Percentiles rank a stretch among this genome's conserved stretches.
Evolutionary conservation across 1,284 basidiomycete genomes (phyloP).

Genomic region (Trichosporon sp.): DNA sequence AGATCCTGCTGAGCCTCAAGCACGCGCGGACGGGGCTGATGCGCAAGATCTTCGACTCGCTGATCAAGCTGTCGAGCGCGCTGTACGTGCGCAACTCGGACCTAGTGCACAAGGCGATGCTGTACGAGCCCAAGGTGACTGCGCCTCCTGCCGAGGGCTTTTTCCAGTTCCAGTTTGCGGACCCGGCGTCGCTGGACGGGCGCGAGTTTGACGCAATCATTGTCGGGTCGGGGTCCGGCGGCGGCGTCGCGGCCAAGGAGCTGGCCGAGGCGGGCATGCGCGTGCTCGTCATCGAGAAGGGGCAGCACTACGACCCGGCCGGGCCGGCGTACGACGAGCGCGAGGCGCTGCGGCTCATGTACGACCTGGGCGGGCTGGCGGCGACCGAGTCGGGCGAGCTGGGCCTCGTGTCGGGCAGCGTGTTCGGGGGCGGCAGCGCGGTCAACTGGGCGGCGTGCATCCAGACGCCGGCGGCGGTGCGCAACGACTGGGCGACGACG

Average conservation of each 20-base stretch:
- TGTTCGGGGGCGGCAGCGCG: constrained; percentile 52
- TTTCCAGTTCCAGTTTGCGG: constrained; percentile 7
- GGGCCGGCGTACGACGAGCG: constrained; percentile 42
- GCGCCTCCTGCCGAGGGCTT: background rate
- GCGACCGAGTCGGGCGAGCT: constrained; percentile 47
- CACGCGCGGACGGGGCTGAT: constrained; percentile 2
- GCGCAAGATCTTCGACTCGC: constrained; percentile 18
- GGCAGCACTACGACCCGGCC: constrained; percentile 44
- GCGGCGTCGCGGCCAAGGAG: constrained; percentile 46
- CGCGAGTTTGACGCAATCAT: constrained; percentile 25
- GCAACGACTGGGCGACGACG: constrained; percentile 12
- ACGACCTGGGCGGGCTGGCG: constrained; percentile 48
- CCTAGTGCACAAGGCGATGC: constrained; percentile 12
- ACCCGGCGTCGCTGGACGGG: background rate
- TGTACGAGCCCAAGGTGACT: constrained; percentile 1
- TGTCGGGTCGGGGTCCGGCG: constrained; percentile 52
- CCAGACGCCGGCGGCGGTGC: constrained; percentile 14
- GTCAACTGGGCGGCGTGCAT: constrained; percentile 54
- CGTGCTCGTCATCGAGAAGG: constrained; percentile 53
- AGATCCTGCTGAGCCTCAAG: constrained; percentile 15
- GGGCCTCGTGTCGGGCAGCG: constrained; percentile 48
- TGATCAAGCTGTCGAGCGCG: constrained; percentile 12
- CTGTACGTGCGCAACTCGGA: constrained; percentile 16
- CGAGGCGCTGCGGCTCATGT: constrained; percentile 45
- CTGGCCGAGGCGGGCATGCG: constrained; percentile 41